These are phyloP conservation scores for Fusarium sp. DNA, from an alignment of 2,329 filamentous ascomycete genomes.

Conservation along the genomic window DNA sequence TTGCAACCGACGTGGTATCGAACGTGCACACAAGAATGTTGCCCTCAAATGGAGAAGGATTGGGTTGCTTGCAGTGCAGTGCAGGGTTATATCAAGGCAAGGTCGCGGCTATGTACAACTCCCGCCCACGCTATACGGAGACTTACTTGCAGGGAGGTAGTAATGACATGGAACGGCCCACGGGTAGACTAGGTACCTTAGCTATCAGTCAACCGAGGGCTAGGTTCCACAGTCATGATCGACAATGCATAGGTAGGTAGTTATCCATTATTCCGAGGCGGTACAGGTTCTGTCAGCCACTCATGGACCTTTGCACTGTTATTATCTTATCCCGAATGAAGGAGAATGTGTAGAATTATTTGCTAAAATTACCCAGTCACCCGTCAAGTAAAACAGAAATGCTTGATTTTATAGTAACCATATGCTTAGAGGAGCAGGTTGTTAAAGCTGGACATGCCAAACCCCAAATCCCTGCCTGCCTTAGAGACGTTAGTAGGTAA, in stretches of 20 bases:
- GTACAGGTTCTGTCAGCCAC: no score
- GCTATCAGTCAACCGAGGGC: not conserved
- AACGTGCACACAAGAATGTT: not conserved
- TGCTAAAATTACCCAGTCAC: not conserved
- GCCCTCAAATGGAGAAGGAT: not conserved
- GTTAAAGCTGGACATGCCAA: not conserved
- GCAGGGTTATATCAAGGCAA: not conserved
- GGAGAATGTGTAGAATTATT: not conserved
- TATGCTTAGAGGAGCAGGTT: not conserved
- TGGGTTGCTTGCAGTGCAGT: not conserved
- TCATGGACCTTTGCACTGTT: no score
- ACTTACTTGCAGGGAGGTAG: not conserved
- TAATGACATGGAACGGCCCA: not conserved
- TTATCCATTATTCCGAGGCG: not conserved
- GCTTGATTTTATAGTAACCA: not conserved
- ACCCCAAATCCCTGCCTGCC: not conserved
- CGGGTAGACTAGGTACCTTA: not conserved
- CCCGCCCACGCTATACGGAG: not conserved
- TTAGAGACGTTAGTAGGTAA: no score
- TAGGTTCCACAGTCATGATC: constrained; percentile 1
- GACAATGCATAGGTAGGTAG: not conserved
- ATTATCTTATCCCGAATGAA: not conserved
- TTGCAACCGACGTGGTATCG: not conserved
- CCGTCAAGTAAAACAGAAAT: not conserved
- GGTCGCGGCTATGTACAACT: not conserved